phyloP scores from a whole-genome alignment of 176 grass and related monocot species.

The Cocos nucifera region DNA sequence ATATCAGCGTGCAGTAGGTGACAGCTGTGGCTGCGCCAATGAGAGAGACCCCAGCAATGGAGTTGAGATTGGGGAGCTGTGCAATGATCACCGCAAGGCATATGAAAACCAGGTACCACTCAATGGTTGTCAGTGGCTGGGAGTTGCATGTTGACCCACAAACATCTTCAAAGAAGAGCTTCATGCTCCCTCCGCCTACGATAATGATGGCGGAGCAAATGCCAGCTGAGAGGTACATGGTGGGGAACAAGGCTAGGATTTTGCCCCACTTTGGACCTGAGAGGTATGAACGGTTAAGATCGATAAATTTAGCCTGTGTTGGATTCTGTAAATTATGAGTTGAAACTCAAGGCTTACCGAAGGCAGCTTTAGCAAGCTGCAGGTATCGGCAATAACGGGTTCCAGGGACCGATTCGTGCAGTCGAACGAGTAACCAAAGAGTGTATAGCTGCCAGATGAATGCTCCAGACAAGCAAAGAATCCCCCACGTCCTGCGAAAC shows the following conservation, averaged over 20 bases:
- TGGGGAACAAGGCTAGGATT: conserved; percentile 48
- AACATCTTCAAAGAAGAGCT: conserved; percentile 51
- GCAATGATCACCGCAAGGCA: conserved; percentile 62
- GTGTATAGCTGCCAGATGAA: conserved; percentile 97
- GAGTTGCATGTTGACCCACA: conserved; percentile 48
- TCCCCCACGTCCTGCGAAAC: conserved; percentile 72
- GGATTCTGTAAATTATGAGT: too few species aligned
- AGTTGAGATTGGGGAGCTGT: conserved; percentile 97
- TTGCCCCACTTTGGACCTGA: conserved; percentile 62
- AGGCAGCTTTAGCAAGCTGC: conserved; percentile 52
- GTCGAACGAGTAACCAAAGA: conserved; percentile 67
- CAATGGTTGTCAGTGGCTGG: conserved; percentile 45
- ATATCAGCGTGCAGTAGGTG: conserved; percentile 86
- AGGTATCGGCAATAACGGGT: conserved; percentile 75
- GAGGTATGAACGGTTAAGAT: neutral
- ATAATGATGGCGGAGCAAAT: conserved; percentile 71
- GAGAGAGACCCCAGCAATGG: conserved; percentile 76
- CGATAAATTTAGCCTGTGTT: too few species aligned
- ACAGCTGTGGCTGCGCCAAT: conserved; percentile 56
- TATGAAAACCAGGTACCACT: conserved; percentile 93
- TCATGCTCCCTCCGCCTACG: conserved; percentile 78
- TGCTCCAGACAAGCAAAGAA: conserved; percentile 50
- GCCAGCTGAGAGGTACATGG: conserved; percentile 89
- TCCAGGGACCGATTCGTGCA: conserved; percentile 75
- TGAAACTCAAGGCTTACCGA: conserved; percentile 31